Base-by-base conservation (phyloP, 2,329 filamentous ascomycete genomes). In the Acephala macrosclerotiorum region DNA sequence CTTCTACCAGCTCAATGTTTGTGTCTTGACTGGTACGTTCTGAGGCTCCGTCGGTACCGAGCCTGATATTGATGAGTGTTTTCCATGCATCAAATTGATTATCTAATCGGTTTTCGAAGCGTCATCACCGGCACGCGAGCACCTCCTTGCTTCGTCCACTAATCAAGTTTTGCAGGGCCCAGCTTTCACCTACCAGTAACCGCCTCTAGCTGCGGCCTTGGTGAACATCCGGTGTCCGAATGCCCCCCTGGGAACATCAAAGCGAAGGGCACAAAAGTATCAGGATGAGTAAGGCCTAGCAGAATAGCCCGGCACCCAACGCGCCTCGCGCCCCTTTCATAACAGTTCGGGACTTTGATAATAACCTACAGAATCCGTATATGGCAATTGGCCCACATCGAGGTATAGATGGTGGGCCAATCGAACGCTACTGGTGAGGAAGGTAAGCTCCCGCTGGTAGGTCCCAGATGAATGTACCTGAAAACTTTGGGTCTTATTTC, bases 151-250 rank as follows among this genome's bases (percentile, higher is more conserved):
- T 2, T 29, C 9, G 7, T 16, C 29, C 11, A 53, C 49, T 53
- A 26, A 33, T 53, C 49, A 53, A 26, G 33, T 26, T 11, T 33
- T 29, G 6, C 8, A 51, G 47, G 47, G 4, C 18, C 45, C 45
- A 49, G 25, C 16, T 53, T 53, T n/a, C 49, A 29, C 12, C 49
- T 51, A 9, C 47, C 20, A 29, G 47, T n/a, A n/a, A 7, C 42
- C 42, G n/a, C 42, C 18, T 25, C n/a, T n/a, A n/a, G n/a, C n/a
- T 18, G n/a, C 49, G 49, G 49, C 22, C 49, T 29, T 53, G 25
- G 8, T 16, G 18, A 53, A 16, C n/a, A 53, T 53, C 49, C 49
- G 49, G 49, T n/a, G 22, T 53, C 49, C 49, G 49, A 53, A 53
- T 33, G 25, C 49, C 7, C 2, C 47, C 25, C 25, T 20, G 45